Conservation (phyloP, 352 stramenopile species). For the Aphanomyces invadans region DNA sequence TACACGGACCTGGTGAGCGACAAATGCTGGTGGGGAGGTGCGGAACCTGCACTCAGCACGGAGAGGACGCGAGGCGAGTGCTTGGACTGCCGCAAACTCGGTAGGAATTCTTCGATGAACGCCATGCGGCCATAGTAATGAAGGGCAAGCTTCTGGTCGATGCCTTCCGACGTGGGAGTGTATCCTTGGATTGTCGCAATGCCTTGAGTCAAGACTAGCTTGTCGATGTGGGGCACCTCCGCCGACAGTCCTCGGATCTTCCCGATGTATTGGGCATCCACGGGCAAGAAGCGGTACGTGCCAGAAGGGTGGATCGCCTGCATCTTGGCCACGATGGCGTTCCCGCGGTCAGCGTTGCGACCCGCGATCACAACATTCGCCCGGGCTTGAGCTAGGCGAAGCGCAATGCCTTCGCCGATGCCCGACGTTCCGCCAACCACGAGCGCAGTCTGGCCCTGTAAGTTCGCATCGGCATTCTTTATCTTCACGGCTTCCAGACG, state of each 20-base stretch:
- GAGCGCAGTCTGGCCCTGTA: not conserved
- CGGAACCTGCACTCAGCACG: slow-evolving; percentile 35
- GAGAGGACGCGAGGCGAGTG: slow-evolving; percentile 30
- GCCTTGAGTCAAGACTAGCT: slow-evolving; percentile 46
- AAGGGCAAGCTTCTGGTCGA: slow-evolving; percentile 48
- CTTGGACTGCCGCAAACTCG: slow-evolving; percentile 25
- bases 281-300: not conserved
- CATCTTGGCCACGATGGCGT: not conserved
- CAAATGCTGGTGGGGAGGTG: not conserved
- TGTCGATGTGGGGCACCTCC: slow-evolving; percentile 29
- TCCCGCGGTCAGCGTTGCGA: not conserved
- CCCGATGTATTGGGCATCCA: not conserved
- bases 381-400: not conserved
- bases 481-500: not conserved
- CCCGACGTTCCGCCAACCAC: slow-evolving; percentile 12
- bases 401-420: slow-evolving; percentile 12
- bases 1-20: not conserved
- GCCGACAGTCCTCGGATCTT: slow-evolving; percentile 6
- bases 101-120: slow-evolving; percentile 32
- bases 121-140: slow-evolving; percentile 42
- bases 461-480: not conserved
- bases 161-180: slow-evolving; percentile 41
- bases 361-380: slow-evolving; percentile 7
- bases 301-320: not conserved
- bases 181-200: slow-evolving; percentile 44